Conservation (phyloP, 2,329 filamentous ascomycete genomes). For the Hypoxylon sp. region DNA sequence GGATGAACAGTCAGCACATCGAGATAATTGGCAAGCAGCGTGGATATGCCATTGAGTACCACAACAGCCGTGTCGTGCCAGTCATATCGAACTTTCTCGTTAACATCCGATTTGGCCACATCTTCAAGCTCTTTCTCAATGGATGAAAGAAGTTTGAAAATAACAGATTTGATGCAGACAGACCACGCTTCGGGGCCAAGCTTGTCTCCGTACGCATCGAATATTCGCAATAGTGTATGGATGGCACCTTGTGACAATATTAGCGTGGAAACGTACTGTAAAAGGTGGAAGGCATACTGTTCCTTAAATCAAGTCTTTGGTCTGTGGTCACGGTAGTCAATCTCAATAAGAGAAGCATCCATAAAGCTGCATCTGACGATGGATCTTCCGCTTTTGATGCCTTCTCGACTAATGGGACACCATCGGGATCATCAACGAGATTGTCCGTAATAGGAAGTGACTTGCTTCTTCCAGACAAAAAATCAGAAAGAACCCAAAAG, state of each 20-base stretch:
- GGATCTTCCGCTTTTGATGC: constrained; percentile 70
- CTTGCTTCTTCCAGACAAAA: constrained; percentile 73
- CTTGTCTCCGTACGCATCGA: constrained; percentile 89
- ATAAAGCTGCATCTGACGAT: constrained; percentile 78
- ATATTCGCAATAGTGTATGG: constrained; percentile 90
- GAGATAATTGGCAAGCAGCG: constrained; percentile 81
- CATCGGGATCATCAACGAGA: constrained; percentile 67
- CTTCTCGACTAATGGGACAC: constrained; percentile 68
- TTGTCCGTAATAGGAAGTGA: constrained; percentile 70
- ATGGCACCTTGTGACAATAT: constrained; percentile 73
- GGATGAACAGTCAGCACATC: constrained; percentile 75
- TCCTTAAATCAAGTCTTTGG: constrained; percentile 79
- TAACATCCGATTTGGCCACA: constrained; percentile 54
- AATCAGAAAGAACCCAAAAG: constrained; percentile 96
- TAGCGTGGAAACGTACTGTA: constrained; percentile 50
- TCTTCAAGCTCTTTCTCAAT: constrained; percentile 70
- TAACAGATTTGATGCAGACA: constrained; percentile 82
- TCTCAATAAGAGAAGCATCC: constrained; percentile 81
- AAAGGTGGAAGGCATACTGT: constrained; percentile 64
- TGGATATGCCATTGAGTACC: constrained; percentile 78
- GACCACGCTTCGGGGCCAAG: constrained; percentile 85
- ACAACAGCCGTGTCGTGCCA: constrained; percentile 83
- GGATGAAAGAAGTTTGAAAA: constrained; percentile 81
- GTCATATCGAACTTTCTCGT: constrained; percentile 63
- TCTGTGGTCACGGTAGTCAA: constrained; percentile 80